Evolutionary conservation across 2,329 filamentous ascomycete genomes (phyloP), one percentile per base, ranked within the genome.

Genomic region (Diaporthe longicolla): DNA sequence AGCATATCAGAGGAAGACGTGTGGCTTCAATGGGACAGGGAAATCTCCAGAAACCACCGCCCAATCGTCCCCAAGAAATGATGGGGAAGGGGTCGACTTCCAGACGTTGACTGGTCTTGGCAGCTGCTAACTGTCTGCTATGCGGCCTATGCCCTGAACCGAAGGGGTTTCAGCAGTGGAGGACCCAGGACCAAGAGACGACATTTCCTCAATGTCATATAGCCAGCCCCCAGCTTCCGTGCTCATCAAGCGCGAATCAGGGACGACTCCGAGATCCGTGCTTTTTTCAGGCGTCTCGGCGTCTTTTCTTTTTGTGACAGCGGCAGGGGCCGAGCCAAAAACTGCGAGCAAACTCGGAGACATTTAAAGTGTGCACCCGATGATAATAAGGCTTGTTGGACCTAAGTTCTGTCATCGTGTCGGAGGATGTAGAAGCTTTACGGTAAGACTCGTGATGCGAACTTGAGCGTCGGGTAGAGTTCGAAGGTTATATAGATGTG

Each of bases 171-270:
- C 65, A 70, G 65, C n/a, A 69, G 35, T 26, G 63, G 48, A 57
- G 26, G 45, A 52, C 32, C 68, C 54, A 68, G 65, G 40, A 37
- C 54, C 24, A 61, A 59, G 55, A 43, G 17, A 43, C 37, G 15
- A 54, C 45, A 70, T n/a, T 21, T 40, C 70, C 59, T 37, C 71
- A 7, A 68, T 70, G 63, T 61, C 71, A 70, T 70, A 21, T 73
- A 45, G 35, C 63, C 63, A 40, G 37, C 63, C 40, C 40, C 40
- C 40, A 43, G 40, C 40, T 32, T 32, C 43, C 52, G 63, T 70
- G 65, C 32, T 35, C 37, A 59, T 58, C 65, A 61, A 61, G 72
- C 45, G 50, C 72, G 35, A 73, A 73, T 70, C 65, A 73, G 65
- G 45, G 45, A 35, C 59, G 55, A 43, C 55, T 26, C 35, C 32